Conservation (phyloP, 176 grass and related monocot genomes). For the Themeda triandra region DNA sequence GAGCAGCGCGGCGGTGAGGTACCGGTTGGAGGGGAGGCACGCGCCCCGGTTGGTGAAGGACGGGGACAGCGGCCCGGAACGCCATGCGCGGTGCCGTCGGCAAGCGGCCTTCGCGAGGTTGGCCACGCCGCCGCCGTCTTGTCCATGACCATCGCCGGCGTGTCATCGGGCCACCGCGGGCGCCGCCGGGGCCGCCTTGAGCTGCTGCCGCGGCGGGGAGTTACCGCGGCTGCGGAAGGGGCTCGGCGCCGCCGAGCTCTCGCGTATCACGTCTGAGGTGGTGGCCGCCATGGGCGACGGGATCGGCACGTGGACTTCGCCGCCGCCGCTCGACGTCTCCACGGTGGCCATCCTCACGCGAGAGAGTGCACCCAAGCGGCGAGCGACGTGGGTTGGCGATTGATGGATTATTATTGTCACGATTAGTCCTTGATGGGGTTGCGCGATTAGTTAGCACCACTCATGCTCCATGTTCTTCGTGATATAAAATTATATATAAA, state of each 20-base stretch:
- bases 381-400: background rate
- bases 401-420: background rate
- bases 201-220: background rate
- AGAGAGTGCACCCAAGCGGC: background rate
- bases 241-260: conserved; percentile 15
- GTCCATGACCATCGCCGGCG: no score
- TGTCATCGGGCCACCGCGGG: background rate
- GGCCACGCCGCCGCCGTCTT: no score
- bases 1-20: conserved; percentile 37
- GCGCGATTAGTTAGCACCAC: background rate
- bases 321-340: background rate
- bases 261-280: background rate
- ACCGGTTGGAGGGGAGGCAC: background rate
- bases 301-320: background rate
- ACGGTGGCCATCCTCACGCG: background rate
- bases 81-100: no score
- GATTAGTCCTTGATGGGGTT: background rate
- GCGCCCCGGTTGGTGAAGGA: no score
- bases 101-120: no score
- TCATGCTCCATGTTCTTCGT: background rate
- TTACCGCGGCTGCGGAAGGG: background rate
- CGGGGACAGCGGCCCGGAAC: no score
- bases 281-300: background rate
- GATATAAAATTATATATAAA: background rate
- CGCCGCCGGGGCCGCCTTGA: background rate